Evolutionary conservation across 2,329 filamentous ascomycete genomes (phyloP).

Genomic region (Aspergillus costaricaensis): DNA sequence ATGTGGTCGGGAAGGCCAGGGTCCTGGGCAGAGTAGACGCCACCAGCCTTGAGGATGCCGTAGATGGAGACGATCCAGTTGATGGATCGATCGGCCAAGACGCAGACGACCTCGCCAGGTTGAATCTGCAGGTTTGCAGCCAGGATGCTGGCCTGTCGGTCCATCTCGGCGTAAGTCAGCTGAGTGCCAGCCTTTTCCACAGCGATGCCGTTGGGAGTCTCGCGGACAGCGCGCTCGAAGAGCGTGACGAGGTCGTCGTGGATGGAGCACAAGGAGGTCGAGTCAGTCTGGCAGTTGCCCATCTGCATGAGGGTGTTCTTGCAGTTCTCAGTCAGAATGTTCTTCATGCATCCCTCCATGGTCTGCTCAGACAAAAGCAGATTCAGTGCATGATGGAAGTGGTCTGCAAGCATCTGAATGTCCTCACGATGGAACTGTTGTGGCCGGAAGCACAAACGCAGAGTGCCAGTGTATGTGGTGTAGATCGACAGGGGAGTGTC

Average conservation of each 20-base stretch:
- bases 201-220: not conserved
- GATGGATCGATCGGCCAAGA: constrained; percentile 21
- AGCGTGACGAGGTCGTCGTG: constrained; percentile 9
- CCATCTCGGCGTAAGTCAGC: constrained; percentile 13
- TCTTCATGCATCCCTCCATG: too few relatives aligned
- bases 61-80: constrained; percentile 16
- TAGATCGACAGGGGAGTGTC: not conserved
- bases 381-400: not conserved
- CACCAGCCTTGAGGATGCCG: constrained; percentile 11
- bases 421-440: not conserved
- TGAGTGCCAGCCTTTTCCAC: not conserved
- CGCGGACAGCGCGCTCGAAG: not conserved
- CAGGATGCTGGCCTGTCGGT: not conserved
- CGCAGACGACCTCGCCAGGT: constrained; percentile 8
- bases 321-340: too few relatives aligned
- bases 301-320: not conserved
- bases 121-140: constrained; percentile 10
- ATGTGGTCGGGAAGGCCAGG: constrained; percentile 1
- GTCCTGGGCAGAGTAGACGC: constrained; percentile 26
- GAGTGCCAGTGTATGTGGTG: not conserved
- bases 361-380: too few relatives aligned
- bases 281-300: constrained; percentile 2
- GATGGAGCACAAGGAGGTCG: constrained; percentile 2
- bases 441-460: not conserved
- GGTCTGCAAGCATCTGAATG: constrained; percentile 1